Base-by-base conservation (phyloP, 768 basidiomycete species). In the Suillus cothurnatus region DNA sequence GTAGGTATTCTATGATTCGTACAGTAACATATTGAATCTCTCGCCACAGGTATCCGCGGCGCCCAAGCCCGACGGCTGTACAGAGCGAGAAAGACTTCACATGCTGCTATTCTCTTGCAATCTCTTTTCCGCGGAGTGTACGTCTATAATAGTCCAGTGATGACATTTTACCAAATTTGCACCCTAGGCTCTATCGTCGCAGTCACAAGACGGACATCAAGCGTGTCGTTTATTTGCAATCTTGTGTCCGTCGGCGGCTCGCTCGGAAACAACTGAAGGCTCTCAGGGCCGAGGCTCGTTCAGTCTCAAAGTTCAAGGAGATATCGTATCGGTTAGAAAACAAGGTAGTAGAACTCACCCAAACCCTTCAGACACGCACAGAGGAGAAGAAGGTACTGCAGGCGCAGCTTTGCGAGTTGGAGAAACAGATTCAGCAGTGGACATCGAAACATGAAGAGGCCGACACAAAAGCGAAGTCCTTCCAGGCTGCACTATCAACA, bases 271-370 rank as follows among this genome's bases (percentile, higher is more conserved):
- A 98, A 74, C 86, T 99, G 68, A 92, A 91, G 71, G 81, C 80
- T 12, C 86, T 99, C 68, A 90, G 86, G 73, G 86, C 90, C 9
- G 97, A 99, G 77, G 97, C 97, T 7, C 94, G 95, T 61, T 99
- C 97, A 2, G 96, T 96, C 34, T 92, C 93, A 70, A 97, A 95
- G 75, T 98, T 97, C 88, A 98, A 97, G 81, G 95, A 97, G 79
- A 97, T 97, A 69, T 98, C 97, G 0, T 99, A 99, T 74, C 89
- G 88, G 70, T 84, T 99, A 63, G 97, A 99, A 81, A 99, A 99
- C 84, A 99, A 99, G 80, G 97, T 99, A 52, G 94, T 99, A 65
- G 97, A 99, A 75, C 90, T 99, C 67, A 99, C 97, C 0, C 97
- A 99, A 75, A 88, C 81, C 19, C 85, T 99, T 15, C 97, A 98